A percentile compares a stretch with the other conserved stretches of the same genome.
phyloP scores from a whole-genome alignment of 768 basidiomycete species.

The Macrolepiota dolichaula region DNA sequence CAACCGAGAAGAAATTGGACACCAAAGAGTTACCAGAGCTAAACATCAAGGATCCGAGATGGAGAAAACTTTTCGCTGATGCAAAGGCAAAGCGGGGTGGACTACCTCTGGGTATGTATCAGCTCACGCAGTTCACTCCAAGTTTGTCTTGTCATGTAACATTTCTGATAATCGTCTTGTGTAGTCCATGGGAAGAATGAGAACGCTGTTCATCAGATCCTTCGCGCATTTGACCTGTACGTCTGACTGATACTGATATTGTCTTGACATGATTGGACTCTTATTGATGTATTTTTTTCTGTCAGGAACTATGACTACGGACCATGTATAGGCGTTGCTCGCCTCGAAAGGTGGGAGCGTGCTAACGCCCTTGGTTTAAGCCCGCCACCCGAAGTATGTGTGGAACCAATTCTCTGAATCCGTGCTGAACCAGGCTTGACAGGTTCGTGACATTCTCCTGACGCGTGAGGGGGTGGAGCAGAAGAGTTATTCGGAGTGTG shows the following conservation, averaged over 20 bases:
- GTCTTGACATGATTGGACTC: background rate
- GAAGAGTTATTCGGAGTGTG: conserved; percentile 52
- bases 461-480: conserved; percentile 62
- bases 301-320: conserved; percentile 74
- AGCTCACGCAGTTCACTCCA: background rate
- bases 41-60: conserved; percentile 47
- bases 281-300: conserved; percentile 9
- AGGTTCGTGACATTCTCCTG: conserved; percentile 79
- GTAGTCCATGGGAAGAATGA: conserved; percentile 66
- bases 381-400: conserved; percentile 72
- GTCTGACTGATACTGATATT: conserved; percentile 18
- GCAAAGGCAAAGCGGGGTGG: conserved; percentile 54
- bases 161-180: background rate
- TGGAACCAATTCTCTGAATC: background rate
- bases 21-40: conserved; percentile 30
- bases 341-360: conserved; percentile 86
- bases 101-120: conserved; percentile 56
- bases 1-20: conserved; percentile 13
- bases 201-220: conserved; percentile 64
- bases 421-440: background rate
- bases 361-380: conserved; percentile 74
- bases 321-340: conserved; percentile 74
- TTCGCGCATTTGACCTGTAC: conserved; percentile 78
- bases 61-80: conserved; percentile 45
- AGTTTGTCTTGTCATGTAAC: background rate